These are phyloP conservation scores for Sanghuangporus sanghuang DNA, from an alignment of 1,284 basidiomycete genomes.

Conservation along the genomic window DNA sequence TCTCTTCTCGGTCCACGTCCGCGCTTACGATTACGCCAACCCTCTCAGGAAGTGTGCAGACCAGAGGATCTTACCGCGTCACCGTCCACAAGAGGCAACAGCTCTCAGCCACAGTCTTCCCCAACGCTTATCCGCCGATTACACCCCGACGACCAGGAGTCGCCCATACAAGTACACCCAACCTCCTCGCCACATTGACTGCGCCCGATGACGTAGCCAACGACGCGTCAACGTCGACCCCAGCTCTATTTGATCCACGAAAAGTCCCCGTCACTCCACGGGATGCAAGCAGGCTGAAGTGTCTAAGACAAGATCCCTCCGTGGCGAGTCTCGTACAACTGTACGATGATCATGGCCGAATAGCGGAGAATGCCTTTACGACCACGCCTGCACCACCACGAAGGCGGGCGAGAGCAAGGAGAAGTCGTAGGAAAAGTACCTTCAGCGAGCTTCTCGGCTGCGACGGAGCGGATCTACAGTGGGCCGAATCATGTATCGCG, in stretches of 20 bases:
- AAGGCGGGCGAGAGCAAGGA: slow-evolving; percentile 39
- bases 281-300: slow-evolving; percentile 47
- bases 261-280: slow-evolving; percentile 38
- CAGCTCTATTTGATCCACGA: slow-evolving; percentile 29
- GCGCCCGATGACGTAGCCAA: slow-evolving; percentile 10
- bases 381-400: slow-evolving; percentile 47
- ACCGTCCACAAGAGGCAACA: slow-evolving; percentile 58
- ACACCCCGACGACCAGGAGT: slow-evolving; percentile 21
- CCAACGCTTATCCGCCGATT: slow-evolving; percentile 44
- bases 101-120: slow-evolving; percentile 59
- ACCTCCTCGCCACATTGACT: slow-evolving; percentile 20
- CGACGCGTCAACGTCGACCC: slow-evolving; percentile 23
- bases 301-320: slow-evolving; percentile 68
- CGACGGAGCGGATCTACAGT: slow-evolving; percentile 63
- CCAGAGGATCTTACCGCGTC: slow-evolving; percentile 61
- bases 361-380: slow-evolving; percentile 57
- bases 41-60: slow-evolving; percentile 39
- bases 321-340: slow-evolving; percentile 64
- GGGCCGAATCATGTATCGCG: slow-evolving; percentile 71
- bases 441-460: slow-evolving; percentile 60
- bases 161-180: slow-evolving; percentile 19
- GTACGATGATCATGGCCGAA: slow-evolving; percentile 65
- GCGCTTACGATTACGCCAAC: slow-evolving; percentile 29
- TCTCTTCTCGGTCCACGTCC: slow-evolving; percentile 33
- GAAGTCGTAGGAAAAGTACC: slow-evolving; percentile 59